phyloP scores from a whole-genome alignment of 805 yeast genomes.

The Candida broadrunensis region DNA sequence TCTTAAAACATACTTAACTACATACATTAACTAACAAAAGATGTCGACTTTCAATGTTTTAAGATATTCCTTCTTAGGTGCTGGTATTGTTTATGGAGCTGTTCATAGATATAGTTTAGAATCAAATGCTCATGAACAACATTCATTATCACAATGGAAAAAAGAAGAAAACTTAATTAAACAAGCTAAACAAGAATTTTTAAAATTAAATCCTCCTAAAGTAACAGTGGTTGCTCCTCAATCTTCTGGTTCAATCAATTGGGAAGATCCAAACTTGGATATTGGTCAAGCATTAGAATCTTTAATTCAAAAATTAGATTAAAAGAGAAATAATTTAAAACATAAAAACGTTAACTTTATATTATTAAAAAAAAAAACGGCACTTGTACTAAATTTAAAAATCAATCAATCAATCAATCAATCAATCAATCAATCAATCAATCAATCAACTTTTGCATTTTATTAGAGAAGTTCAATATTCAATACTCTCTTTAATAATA shows the following conservation, averaged over 20 bases:
- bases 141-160: constrained; percentile 56
- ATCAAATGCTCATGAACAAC: constrained; percentile 54
- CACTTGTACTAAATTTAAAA: no score
- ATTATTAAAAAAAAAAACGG: no score
- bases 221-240: constrained; percentile 28
- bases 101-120: constrained; percentile 73
- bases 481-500: no score
- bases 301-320: constrained; percentile 55
- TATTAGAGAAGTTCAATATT: no score
- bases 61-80: constrained; percentile 88
- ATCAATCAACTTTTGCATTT: no score
- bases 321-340: no score
- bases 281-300: constrained; percentile 67
- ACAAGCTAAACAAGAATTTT: constrained; percentile 88
- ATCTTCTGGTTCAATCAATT: constrained; percentile 54
- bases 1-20: no score
- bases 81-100: constrained; percentile 88
- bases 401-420: no score
- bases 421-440: no score
- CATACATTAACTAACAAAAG: no score
- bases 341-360: no score
- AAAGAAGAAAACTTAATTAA: constrained; percentile 72
- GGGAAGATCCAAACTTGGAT: constrained; percentile 90
- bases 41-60: constrained; percentile 61
- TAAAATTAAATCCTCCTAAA: constrained; percentile 51